Conservation (phyloP, 2,329 filamentous ascomycete genomes). For the Aureobasidium sp. region DNA sequence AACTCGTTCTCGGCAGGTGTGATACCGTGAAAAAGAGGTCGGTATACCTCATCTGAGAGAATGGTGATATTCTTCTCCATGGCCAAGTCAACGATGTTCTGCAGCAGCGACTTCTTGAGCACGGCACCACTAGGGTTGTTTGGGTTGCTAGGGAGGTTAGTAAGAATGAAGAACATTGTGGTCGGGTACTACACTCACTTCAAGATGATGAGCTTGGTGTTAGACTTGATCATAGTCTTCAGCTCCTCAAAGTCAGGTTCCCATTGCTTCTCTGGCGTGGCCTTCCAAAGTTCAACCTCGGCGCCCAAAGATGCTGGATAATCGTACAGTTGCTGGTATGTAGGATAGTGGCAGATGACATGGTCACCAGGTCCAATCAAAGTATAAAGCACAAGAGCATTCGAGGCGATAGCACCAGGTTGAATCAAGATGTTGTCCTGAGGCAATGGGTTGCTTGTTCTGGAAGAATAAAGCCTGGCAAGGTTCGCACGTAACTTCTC, state of each 20-base stretch:
- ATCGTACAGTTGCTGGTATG: constrained; percentile 76
- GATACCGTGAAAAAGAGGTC: constrained; percentile 70
- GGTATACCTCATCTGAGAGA: constrained; percentile 74
- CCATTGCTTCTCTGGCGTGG: constrained; percentile 58
- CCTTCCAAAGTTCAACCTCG: constrained; percentile 69
- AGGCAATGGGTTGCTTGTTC: constrained; percentile 40
- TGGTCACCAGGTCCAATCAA: constrained; percentile 42
- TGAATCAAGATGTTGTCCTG: constrained; percentile 66
- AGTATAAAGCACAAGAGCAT: constrained; percentile 70
- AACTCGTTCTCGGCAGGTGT: constrained; percentile 46
- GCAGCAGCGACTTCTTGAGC: constrained; percentile 55
- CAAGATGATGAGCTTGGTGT: constrained; percentile 65
- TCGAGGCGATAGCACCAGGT: constrained; percentile 75
- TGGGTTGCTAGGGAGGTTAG: constrained; percentile 52
- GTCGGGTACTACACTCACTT: constrained; percentile 33
- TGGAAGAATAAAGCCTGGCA: constrained; percentile 56
- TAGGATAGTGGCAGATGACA: neutral
- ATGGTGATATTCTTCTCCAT: constrained; percentile 56
- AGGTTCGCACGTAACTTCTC: constrained; percentile 56
- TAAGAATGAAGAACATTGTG: neutral
- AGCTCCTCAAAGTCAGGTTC: constrained; percentile 61
- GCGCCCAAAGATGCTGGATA: constrained; percentile 69
- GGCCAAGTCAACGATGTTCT: constrained; percentile 57
- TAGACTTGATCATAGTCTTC: constrained; percentile 55
- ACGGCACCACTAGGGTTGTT: constrained; percentile 76